phyloP scores from a whole-genome alignment of 257 asterid genomes.

The Phtheirospermum japonicum region DNA sequence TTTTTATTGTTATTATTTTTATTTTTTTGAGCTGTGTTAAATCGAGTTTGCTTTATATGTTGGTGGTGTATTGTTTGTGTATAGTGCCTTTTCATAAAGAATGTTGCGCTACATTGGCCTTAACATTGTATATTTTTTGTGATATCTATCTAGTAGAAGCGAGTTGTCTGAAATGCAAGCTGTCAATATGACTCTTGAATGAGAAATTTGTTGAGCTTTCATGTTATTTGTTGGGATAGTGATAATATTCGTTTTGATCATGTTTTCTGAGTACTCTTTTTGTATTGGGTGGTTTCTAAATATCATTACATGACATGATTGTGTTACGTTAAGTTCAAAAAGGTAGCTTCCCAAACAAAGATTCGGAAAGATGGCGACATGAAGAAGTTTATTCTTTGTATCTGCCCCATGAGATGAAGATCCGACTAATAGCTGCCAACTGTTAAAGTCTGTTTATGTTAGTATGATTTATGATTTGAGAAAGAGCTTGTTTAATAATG shows the following conservation, averaged over 20 bases:
- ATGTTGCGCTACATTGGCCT: constrained; percentile 10
- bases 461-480: background rate
- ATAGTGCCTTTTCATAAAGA: constrained; percentile 1
- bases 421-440: background rate
- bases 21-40: background rate
- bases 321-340: no score
- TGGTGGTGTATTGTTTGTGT: background rate
- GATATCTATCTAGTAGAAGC: background rate
- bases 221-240: constrained; percentile 9
- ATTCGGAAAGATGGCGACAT: no score
- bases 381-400: no score
- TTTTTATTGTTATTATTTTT: background rate
- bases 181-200: background rate
- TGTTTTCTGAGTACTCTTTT: background rate
- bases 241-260: background rate
- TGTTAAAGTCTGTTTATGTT: background rate
- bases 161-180: constrained; percentile 3
- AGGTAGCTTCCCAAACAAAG: no score
- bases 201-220: background rate
- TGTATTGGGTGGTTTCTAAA: no score
- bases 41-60: constrained; percentile 25
- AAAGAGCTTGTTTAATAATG: constrained; percentile 3
- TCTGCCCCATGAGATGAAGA: no score
- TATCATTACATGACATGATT: no score
- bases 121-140: background rate